Percentiles rank a stretch among this genome's conserved stretches.
Evolutionary conservation across 441 rosid species (phyloP).

Genomic region (Corymbia calophylla): DNA sequence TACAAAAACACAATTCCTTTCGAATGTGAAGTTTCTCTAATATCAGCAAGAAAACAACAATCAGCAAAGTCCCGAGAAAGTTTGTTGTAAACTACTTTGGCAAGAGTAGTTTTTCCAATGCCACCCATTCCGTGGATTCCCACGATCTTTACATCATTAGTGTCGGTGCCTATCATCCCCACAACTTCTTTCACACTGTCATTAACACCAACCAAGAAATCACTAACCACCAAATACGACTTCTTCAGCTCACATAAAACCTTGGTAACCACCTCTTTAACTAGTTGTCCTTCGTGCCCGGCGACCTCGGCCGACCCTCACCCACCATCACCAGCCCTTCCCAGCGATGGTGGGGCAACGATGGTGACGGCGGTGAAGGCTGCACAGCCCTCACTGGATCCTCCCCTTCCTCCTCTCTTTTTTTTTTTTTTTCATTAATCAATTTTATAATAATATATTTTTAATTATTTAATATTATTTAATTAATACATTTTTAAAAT

Average conservation of each 20-base stretch:
- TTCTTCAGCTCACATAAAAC: neutral
- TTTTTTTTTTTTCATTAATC: too few relatives aligned
- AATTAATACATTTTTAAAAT: too few relatives aligned
- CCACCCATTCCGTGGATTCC: neutral
- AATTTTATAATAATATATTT: too few relatives aligned
- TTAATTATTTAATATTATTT: too few relatives aligned
- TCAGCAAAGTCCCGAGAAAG: neutral
- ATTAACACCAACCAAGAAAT: neutral
- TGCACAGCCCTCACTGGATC: too few relatives aligned
- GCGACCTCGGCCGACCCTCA: too few relatives aligned
- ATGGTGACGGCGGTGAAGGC: too few relatives aligned
- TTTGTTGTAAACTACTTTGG: neutral
- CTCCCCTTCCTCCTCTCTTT: too few relatives aligned
- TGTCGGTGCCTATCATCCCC: accelerated
- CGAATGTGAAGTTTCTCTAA: neutral
- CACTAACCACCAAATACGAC: neutral
- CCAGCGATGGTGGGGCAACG: too few relatives aligned
- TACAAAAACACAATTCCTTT: neutral
- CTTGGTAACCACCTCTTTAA: neutral
- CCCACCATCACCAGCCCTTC: too few relatives aligned
- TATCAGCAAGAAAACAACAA: neutral
- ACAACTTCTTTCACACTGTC: neutral
- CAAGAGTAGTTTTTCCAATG: neutral
- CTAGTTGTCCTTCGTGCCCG: neutral
- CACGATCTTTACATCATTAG: accelerated